These are phyloP conservation scores for Angophora floribunda DNA, from an alignment of 345 rosid species.

Conservation along the genomic window DNA sequence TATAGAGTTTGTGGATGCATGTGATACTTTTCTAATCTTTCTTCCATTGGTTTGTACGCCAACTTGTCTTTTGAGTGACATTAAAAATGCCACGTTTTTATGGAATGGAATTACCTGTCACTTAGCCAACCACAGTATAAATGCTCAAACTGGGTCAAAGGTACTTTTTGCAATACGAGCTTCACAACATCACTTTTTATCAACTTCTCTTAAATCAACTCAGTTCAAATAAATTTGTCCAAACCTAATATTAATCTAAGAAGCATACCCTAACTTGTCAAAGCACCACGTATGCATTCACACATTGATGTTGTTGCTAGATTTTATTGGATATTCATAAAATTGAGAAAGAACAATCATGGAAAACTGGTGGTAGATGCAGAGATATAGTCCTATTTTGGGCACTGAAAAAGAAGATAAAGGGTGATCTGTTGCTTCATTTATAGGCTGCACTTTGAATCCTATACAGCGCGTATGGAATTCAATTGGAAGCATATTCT, in stretches of 20 bases:
- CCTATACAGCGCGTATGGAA: background rate
- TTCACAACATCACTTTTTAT: background rate
- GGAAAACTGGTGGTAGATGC: background rate
- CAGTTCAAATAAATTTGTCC: background rate
- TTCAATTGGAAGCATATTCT: background rate
- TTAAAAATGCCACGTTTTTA: too few relatives aligned
- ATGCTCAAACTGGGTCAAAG: background rate
- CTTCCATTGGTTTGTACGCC: background rate
- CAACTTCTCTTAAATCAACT: too few relatives aligned
- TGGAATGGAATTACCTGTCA: background rate
- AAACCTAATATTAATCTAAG: background rate
- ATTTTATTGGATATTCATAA: background rate
- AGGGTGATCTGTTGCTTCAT: background rate
- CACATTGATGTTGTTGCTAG: background rate
- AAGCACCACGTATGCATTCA: background rate
- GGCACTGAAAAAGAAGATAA: background rate
- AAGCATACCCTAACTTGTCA: background rate
- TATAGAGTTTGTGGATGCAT: background rate
- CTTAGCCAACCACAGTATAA: background rate
- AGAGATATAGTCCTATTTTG: background rate
- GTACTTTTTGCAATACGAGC: background rate
- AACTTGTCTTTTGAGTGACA: background rate
- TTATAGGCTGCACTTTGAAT: background rate
- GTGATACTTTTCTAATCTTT: background rate
- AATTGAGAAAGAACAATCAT: background rate